These are phyloP conservation scores for Neofusicoccum sp. DNA, from an alignment of 2,329 filamentous ascomycete species.

Conservation along the genomic window DNA sequence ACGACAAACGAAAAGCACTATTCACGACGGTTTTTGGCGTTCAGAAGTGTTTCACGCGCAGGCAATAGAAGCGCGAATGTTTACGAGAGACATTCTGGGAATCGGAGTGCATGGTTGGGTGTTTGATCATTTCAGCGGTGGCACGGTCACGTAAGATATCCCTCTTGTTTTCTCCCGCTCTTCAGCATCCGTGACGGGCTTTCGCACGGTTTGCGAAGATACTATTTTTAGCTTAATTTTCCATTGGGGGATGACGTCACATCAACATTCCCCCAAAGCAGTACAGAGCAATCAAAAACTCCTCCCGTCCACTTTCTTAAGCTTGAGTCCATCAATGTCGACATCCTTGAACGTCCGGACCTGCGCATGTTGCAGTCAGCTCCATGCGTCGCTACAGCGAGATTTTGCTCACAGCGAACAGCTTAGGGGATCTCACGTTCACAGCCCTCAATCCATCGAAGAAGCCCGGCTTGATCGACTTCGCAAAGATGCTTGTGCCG, in stretches of 20 bases:
- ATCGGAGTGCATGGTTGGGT: neutral
- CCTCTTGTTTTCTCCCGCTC: neutral
- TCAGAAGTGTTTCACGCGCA: neutral
- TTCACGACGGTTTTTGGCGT: neutral
- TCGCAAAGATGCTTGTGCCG: conserved; percentile 28
- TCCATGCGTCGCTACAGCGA: neutral
- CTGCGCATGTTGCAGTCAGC: conserved; percentile 7
- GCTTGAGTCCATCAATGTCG: conserved; percentile 27
- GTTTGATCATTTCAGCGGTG: neutral
- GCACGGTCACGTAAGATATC: neutral
- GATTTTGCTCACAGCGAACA: neutral
- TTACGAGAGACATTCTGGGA: neutral
- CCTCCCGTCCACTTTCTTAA: conserved; percentile 29
- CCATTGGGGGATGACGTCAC: neutral
- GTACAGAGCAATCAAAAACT: conserved; percentile 21
- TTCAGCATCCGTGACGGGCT: neutral
- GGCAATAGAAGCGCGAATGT: conserved; percentile 1
- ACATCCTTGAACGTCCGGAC: conserved; percentile 28
- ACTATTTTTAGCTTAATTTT: neutral
- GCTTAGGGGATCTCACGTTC: no score
- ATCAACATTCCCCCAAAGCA: neutral
- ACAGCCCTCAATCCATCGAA: conserved; percentile 25
- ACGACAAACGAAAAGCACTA: neutral
- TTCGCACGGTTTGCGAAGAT: neutral
- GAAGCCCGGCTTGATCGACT: conserved; percentile 22